Evolutionary conservation across 2,329 filamentous ascomycete species (phyloP).

Genomic region (Pyrenochaeta sp.): DNA sequence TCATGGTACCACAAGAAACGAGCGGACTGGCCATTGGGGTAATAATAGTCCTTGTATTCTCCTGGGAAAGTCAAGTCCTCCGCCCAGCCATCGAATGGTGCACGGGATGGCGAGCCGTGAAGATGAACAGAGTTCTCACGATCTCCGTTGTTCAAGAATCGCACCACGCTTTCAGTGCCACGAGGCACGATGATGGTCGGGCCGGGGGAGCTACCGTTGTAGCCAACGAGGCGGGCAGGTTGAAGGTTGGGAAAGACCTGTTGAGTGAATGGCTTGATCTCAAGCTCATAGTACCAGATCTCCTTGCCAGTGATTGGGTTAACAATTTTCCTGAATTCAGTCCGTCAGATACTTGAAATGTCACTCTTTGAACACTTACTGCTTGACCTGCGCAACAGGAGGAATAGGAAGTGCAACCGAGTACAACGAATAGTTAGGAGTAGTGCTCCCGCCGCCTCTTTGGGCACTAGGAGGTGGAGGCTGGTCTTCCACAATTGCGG

Average conservation of each 20-base stretch:
- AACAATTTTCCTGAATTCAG: slow-evolving; percentile 6
- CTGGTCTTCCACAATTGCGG: slow-evolving; percentile 7
- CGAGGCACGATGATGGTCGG: slow-evolving; percentile 59
- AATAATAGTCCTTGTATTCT: slow-evolving; percentile 67
- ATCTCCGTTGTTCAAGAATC: slow-evolving; percentile 60
- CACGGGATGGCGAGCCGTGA: slow-evolving; percentile 58
- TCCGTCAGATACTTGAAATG: background rate
- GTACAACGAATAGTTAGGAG: slow-evolving; percentile 25
- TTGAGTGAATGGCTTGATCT: slow-evolving; percentile 51
- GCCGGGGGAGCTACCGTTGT: slow-evolving; percentile 63
- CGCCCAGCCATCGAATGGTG: slow-evolving; percentile 63
- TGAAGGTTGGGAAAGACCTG: slow-evolving; percentile 53
- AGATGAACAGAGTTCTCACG: slow-evolving; percentile 60
- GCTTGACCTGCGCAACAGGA: slow-evolving; percentile 51
- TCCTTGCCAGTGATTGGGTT: slow-evolving; percentile 42
- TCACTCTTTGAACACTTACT: slow-evolving; percentile 37
- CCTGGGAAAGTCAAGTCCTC: slow-evolving; percentile 59
- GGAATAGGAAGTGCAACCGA: slow-evolving; percentile 51
- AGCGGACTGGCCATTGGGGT: slow-evolving; percentile 61
- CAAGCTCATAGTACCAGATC: slow-evolving; percentile 57
- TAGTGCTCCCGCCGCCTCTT: slow-evolving; percentile 36
- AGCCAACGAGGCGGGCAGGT: slow-evolving; percentile 55
- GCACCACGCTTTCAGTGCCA: slow-evolving; percentile 60
- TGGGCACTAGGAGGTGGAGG: background rate
- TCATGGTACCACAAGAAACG: slow-evolving; percentile 66